A percentile compares a stretch with the other conserved stretches of the same genome.
Evolutionary conservation across 257 asterid species (phyloP).

Genomic region (Solanum peruvianum): DNA sequence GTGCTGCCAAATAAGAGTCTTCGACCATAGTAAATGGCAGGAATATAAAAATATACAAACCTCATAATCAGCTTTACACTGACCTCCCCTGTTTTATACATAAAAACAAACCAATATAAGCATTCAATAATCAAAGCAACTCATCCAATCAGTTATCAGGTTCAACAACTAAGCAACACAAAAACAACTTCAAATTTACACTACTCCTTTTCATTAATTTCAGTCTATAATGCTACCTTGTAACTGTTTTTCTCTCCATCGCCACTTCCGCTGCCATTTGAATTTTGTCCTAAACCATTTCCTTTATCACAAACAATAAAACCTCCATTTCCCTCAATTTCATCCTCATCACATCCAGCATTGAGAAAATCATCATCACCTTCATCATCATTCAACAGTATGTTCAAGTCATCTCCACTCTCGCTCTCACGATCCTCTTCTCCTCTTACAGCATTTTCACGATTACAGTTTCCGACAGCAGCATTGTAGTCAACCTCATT

Average conservation of each 20-base stretch:
- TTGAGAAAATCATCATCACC: background rate
- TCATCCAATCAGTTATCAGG: background rate
- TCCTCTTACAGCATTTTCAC: constrained; percentile 1
- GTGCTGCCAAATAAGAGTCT: background rate
- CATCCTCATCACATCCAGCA: background rate
- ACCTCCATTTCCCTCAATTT: background rate
- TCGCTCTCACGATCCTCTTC: background rate
- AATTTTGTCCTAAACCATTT: background rate
- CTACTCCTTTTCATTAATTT: background rate
- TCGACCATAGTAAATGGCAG: background rate
- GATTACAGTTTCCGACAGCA: background rate
- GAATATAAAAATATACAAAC: background rate
- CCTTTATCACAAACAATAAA: background rate
- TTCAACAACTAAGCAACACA: background rate
- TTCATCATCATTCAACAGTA: constrained; percentile 20
- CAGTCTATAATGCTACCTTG: constrained; percentile 5
- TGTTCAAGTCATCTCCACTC: constrained; percentile 26
- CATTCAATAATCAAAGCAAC: background rate
- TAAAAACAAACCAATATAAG: background rate
- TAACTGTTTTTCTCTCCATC: background rate
- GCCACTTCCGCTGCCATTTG: background rate
- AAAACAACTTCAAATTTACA: background rate
- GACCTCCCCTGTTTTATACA: background rate
- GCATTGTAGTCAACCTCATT: background rate
- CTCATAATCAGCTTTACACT: background rate